Evolutionary conservation across 805 yeast genomes (phyloP), one percentile per base, ranked within the genome.

Genomic region (Wickerhamiella kazuoi): DNA sequence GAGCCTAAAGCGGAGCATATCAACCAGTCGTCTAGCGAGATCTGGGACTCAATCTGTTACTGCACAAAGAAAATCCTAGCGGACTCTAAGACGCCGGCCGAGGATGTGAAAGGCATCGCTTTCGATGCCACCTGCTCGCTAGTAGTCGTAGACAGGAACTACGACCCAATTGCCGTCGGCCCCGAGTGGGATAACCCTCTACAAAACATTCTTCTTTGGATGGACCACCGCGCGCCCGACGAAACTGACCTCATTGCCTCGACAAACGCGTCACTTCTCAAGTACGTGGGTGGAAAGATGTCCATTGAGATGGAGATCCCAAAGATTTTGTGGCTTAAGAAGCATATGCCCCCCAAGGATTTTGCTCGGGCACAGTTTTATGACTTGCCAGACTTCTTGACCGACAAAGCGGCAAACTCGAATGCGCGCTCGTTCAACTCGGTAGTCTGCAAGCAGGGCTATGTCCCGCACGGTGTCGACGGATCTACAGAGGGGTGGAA

Each of bases 251-350:
- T 64, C 41, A 84, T 90, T 56, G 87, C 87, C 59, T 72, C 76
- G 32, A 79, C 94, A 0, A 69, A 70, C 28, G 93, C 83, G 53
- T 73, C 71, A 52, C 73, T 81, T 42, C 67, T 90, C 52, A 79
- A 81, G 56, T 90, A 82, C 56, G 97, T 90, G 16, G 98, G 98
- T 43, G 97, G 97, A 16, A 77, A 76, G 51, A 87, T 90, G 96
- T 84, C 96, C 37, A 79, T 90, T 52, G 98, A 87, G 60, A 90
- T 90, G 97, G 97, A 90, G 56, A 68, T 90, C 47, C 98, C 98
- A 44, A 90, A 90, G 61, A 84, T 83, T 63, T 80, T 81, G 62
- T 90, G 98, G 98, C 69, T 90, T 53, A 87, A 87, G 57, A 76
- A 79, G 57, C 68, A 90, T 59, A 62, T 84, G 64, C 80, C 93